Evolutionary conservation across 1,284 basidiomycete species (phyloP).

Genomic region (Leccinum pachyderme): DNA sequence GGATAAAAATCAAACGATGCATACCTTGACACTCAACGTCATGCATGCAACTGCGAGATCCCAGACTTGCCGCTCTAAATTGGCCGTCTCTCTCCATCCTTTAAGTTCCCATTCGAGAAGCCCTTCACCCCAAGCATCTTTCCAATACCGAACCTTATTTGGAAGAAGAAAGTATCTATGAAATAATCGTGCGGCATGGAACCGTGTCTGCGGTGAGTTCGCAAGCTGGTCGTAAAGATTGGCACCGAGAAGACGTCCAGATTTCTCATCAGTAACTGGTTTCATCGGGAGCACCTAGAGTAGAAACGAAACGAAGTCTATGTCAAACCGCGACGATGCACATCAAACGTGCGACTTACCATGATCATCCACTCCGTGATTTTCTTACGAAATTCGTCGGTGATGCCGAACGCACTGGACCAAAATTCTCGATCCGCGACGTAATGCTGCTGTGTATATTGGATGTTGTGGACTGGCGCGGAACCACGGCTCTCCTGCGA

Average conservation of each 20-base stretch:
- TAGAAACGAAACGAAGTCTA: background rate
- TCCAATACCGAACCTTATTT: slow-evolving; percentile 15
- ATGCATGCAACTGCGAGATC: slow-evolving; percentile 55
- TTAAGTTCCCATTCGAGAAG: background rate
- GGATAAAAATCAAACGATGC: background rate
- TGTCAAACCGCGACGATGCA: background rate
- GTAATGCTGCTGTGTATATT: background rate
- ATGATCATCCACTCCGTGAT: slow-evolving; percentile 44
- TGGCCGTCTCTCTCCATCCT: background rate
- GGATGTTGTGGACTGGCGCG: background rate
- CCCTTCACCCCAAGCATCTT: background rate
- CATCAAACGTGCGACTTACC: slow-evolving; percentile 27
- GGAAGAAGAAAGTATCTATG: slow-evolving; percentile 45
- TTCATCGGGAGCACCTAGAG: slow-evolving; percentile 24
- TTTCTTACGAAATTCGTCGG: slow-evolving; percentile 32
- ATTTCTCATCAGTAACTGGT: slow-evolving; percentile 4
- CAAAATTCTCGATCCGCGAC: slow-evolving; percentile 8
- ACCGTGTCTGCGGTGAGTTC: slow-evolving; percentile 54
- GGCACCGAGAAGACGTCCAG: slow-evolving; percentile 3
- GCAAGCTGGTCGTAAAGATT: slow-evolving; percentile 54
- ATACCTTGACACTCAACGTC: slow-evolving; percentile 57
- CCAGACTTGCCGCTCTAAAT: slow-evolving; percentile 41
- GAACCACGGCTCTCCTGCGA: slow-evolving; percentile 1
- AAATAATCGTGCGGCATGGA: slow-evolving; percentile 59
- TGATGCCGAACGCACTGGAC: slow-evolving; percentile 26